phyloP scores from a whole-genome alignment of 352 stramenopile genomes.

The Pythium myriotylum region DNA sequence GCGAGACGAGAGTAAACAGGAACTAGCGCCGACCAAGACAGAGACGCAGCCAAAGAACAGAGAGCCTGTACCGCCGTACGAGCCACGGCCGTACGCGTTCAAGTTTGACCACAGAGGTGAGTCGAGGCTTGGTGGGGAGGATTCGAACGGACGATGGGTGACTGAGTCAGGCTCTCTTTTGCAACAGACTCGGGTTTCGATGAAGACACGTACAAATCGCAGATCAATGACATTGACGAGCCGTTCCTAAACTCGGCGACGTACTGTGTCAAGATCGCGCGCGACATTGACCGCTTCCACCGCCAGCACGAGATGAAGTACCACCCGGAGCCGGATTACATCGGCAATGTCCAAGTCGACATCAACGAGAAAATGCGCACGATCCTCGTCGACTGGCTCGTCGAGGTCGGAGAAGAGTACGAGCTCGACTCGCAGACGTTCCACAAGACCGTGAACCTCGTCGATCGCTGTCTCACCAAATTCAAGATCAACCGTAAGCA shows the following conservation, averaged over 20 bases:
- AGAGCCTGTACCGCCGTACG: constrained; percentile 33
- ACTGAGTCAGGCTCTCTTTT: not conserved
- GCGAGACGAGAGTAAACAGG: not conserved
- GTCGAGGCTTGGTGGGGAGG: not conserved
- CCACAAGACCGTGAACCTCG: constrained; percentile 83
- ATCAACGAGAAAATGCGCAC: constrained; percentile 99
- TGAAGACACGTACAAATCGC: constrained; percentile 47
- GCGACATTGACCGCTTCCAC: constrained; percentile 67
- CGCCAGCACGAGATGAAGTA: constrained; percentile 81
- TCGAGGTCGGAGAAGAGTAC: constrained; percentile 90
- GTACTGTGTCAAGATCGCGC: constrained; percentile 55
- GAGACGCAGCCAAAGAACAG: not conserved
- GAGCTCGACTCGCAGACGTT: constrained; percentile 83
- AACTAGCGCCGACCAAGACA: not conserved
- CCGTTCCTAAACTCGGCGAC: constrained; percentile 14
- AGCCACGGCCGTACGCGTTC: constrained; percentile 56
- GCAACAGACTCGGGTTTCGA: constrained; percentile 71
- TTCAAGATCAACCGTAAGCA: constrained; percentile 89
- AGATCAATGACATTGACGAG: constrained; percentile 67
- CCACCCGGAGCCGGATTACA: constrained; percentile 58
- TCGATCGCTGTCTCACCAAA: constrained; percentile 79
- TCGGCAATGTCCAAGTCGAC: constrained; percentile 90
- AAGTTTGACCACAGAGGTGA: constrained; percentile 52
- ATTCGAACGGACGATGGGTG: not conserved
- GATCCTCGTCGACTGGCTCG: constrained; percentile 99